Percentiles rank a stretch among this genome's conserved stretches.
phyloP scores from a whole-genome alignment of 495 filamentous ascomycete species.

The Hypoxylon cercidicola region DNA sequence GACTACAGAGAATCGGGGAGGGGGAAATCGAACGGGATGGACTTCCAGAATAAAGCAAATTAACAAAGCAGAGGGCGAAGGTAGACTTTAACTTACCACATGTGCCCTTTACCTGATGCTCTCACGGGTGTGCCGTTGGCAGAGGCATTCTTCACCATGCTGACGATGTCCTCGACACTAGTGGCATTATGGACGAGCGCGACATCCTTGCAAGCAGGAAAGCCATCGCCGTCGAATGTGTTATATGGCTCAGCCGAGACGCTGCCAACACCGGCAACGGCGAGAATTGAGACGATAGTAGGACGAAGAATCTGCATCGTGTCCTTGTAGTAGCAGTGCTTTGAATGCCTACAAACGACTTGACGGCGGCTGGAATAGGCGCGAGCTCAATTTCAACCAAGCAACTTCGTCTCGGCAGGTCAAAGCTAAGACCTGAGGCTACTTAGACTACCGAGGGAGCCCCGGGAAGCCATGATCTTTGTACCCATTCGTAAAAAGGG shows the following conservation, averaged over 20 bases:
- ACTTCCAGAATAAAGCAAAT: not conserved
- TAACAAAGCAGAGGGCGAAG: not conserved
- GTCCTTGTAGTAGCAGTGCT: constrained; percentile 13
- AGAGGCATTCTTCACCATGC: constrained; percentile 52
- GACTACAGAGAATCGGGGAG: not conserved
- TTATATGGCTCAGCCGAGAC: constrained; percentile 52
- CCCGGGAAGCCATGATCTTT: constrained; percentile 24
- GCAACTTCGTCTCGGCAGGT: constrained; percentile 12
- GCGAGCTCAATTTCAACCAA: constrained; percentile 13
- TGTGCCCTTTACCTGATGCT: constrained; percentile 60
- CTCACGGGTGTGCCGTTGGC: constrained; percentile 49
- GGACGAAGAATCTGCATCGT: constrained; percentile 36
- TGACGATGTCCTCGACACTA: constrained; percentile 55
- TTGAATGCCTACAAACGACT: constrained; percentile 1
- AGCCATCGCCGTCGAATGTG: constrained; percentile 62
- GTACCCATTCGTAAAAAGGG: constrained; percentile 16
- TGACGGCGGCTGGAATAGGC: constrained; percentile 24
- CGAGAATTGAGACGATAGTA: constrained; percentile 24
- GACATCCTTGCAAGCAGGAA: constrained; percentile 58
- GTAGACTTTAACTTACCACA: constrained; percentile 49
- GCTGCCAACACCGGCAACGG: constrained; percentile 4
- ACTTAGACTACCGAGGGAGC: constrained; percentile 12
- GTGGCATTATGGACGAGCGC: constrained; percentile 53
- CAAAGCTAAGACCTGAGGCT: constrained; percentile 11
- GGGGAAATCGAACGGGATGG: not conserved